Evolutionary conservation across 352 stramenopile species (phyloP).

Genomic region (Phytophthora parvispora): DNA sequence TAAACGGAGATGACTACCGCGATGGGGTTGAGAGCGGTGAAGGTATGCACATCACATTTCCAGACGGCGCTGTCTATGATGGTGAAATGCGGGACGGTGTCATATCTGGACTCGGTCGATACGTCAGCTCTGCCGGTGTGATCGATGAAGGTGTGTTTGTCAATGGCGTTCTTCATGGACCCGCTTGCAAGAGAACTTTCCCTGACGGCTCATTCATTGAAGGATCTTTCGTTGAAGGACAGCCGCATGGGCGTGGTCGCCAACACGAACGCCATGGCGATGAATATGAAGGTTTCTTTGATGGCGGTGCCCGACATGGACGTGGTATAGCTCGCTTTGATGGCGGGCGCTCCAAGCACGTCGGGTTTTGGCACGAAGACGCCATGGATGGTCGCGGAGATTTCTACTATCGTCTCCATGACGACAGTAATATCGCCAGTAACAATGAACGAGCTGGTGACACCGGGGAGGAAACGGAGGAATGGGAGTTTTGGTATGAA

Average conservation of each 20-base stretch:
- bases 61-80: slow-evolving; percentile 72
- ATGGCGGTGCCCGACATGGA: slow-evolving; percentile 55
- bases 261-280: slow-evolving; percentile 57
- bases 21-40: slow-evolving; percentile 63
- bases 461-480: slow-evolving; percentile 10
- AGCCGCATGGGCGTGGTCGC: slow-evolving; percentile 53
- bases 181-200: slow-evolving; percentile 52
- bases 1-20: slow-evolving; percentile 62
- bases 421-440: background rate
- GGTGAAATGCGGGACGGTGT: slow-evolving; percentile 72
- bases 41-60: slow-evolving; percentile 58
- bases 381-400: slow-evolving; percentile 69
- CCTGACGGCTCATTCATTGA: slow-evolving; percentile 57
- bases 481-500: slow-evolving; percentile 83
- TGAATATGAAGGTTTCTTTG: slow-evolving; percentile 73
- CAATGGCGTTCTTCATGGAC: slow-evolving; percentile 64
- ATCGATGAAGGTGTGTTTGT: slow-evolving; percentile 75
- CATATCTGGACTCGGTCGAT: slow-evolving; percentile 61
- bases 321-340: slow-evolving; percentile 53
- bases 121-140: slow-evolving; percentile 72
- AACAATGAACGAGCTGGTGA: slow-evolving; percentile 1
- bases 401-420: slow-evolving; percentile 50
- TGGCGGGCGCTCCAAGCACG: slow-evolving; percentile 48
- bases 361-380: slow-evolving; percentile 78
- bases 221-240: slow-evolving; percentile 57